phyloP scores from a whole-genome alignment of 2,329 filamentous ascomycete species.

The Claviceps sp. region DNA sequence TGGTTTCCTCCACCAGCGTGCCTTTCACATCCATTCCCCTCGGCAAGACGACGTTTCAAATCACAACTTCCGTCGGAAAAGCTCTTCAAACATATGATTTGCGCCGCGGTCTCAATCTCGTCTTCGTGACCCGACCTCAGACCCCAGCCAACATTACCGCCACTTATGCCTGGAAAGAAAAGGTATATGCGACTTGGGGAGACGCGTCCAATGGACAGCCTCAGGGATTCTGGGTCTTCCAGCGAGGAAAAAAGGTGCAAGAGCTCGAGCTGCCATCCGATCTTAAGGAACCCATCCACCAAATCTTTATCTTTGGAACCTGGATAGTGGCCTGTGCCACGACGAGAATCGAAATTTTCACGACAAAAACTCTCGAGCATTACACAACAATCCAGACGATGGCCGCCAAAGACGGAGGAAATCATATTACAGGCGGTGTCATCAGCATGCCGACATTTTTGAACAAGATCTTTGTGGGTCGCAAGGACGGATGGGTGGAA shows the following conservation, averaged over 20 bases:
- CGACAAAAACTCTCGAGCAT: constrained; percentile 67
- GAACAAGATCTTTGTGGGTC: constrained; percentile 88
- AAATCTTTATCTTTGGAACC: constrained; percentile 72
- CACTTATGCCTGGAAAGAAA: constrained; percentile 75
- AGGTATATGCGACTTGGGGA: constrained; percentile 83
- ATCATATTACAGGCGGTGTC: constrained; percentile 62
- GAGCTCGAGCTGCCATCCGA: constrained; percentile 58
- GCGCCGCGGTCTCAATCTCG: constrained; percentile 73
- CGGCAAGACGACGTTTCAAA: constrained; percentile 91
- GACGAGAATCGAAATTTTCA: constrained; percentile 80
- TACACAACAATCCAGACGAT: constrained; percentile 69
- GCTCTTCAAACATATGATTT: constrained; percentile 94
- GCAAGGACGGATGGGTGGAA: constrained; percentile 78
- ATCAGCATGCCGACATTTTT: constrained; percentile 87
- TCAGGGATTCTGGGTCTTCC: constrained; percentile 79
- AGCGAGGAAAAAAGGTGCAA: constrained; percentile 72
- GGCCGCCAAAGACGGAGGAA: constrained; percentile 41
- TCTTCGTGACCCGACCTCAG: constrained; percentile 86
- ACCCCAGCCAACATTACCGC: constrained; percentile 79
- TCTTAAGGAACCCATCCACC: constrained; percentile 56
- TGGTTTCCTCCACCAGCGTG: constrained; percentile 81
- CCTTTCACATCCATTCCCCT: constrained; percentile 82
- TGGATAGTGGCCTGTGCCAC: constrained; percentile 76
- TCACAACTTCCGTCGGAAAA: constrained; percentile 86
- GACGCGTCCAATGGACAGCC: constrained; percentile 35